Evolutionary conservation across 805 yeast species (phyloP).

Genomic region (Wickerhamomyces hampshirensis): DNA sequence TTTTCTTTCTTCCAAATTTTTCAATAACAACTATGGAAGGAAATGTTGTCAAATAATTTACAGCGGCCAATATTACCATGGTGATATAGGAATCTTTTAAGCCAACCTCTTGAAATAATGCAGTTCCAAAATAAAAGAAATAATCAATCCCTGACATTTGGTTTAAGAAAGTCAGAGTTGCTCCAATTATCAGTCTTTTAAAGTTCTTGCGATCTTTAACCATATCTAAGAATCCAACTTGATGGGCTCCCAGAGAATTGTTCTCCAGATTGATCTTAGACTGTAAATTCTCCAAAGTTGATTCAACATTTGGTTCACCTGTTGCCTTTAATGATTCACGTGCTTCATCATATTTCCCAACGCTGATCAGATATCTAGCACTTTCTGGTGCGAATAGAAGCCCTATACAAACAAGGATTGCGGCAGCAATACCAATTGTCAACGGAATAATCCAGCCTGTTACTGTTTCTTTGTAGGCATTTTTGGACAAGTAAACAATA

Average conservation of each 20-base stretch:
- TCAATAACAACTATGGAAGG: constrained; percentile 46
- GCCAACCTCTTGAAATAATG: constrained; percentile 50
- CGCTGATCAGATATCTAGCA: constrained; percentile 53
- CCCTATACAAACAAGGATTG: constrained; percentile 48
- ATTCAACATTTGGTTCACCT: constrained; percentile 40
- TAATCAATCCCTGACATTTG: constrained; percentile 65
- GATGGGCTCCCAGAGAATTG: constrained; percentile 3
- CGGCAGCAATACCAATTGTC: constrained; percentile 40
- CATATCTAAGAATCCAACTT: constrained; percentile 43
- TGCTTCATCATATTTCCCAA: constrained; percentile 47
- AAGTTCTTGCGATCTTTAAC: constrained; percentile 29
- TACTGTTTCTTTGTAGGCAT: constrained; percentile 28
- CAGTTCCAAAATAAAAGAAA: constrained; percentile 63
- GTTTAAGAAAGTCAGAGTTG: constrained; percentile 52
- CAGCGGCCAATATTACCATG: constrained; percentile 48
- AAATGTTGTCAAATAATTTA: constrained; percentile 48
- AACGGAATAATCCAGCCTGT: constrained; percentile 71
- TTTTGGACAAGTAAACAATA: constrained; percentile 50
- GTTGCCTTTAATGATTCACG: constrained; percentile 42
- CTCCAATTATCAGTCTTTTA: constrained; percentile 47
- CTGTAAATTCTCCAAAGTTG: constrained; percentile 3
- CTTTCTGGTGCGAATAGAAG: constrained; percentile 65
- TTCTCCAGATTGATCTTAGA: constrained; percentile 9
- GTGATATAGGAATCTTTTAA: constrained; percentile 50
- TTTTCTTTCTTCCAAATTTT: constrained; percentile 40